These are phyloP conservation scores for Vigna radiata DNA, from an alignment of 306 rosid species.

Conservation along the genomic window DNA sequence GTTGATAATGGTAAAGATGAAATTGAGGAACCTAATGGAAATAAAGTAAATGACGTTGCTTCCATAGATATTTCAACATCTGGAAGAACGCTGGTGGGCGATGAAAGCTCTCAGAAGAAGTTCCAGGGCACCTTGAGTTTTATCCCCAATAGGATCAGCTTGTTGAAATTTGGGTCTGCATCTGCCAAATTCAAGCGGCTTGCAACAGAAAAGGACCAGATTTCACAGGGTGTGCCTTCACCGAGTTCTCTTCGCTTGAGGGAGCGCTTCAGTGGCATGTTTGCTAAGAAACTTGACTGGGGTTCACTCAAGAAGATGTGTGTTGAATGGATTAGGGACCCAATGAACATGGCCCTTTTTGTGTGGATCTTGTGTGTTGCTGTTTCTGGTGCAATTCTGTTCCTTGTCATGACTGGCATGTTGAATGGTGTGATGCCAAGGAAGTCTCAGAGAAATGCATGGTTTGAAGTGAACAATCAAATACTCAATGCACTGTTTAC, in stretches of 20 bases:
- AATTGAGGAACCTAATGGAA: constrained; percentile 59
- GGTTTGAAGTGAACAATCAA: constrained; percentile 98
- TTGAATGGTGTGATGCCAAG: constrained; percentile 66
- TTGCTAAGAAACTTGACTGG: constrained; percentile 81
- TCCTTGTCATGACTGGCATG: constrained; percentile 98
- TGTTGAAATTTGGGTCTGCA: constrained; percentile 80
- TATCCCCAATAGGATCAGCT: constrained; percentile 51
- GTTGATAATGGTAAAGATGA: constrained; percentile 66
- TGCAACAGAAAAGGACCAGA: constrained; percentile 62
- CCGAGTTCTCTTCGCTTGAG: constrained; percentile 54
- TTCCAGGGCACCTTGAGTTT: constrained; percentile 42
- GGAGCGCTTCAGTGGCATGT: constrained; percentile 65
- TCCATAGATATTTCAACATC: constrained; percentile 63
- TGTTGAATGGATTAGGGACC: constrained; percentile 76
- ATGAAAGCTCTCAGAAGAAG: constrained; percentile 56
- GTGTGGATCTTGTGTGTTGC: constrained; percentile 78
- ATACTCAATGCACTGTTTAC: constrained; percentile 94
- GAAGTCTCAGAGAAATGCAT: constrained; percentile 71
- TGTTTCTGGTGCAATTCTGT: constrained; percentile 89
- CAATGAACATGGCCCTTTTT: constrained; percentile 92
- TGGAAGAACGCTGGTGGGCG: constrained; percentile 49
- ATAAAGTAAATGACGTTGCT: constrained; percentile 46
- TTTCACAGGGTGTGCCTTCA: constrained; percentile 66
- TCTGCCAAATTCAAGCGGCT: constrained; percentile 73
- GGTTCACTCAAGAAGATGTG: constrained; percentile 63